Evolutionary conservation across 2,329 filamentous ascomycete species (phyloP), one percentile per base, ranked within the genome.

Genomic region (Ophiostoma pallidulum): DNA sequence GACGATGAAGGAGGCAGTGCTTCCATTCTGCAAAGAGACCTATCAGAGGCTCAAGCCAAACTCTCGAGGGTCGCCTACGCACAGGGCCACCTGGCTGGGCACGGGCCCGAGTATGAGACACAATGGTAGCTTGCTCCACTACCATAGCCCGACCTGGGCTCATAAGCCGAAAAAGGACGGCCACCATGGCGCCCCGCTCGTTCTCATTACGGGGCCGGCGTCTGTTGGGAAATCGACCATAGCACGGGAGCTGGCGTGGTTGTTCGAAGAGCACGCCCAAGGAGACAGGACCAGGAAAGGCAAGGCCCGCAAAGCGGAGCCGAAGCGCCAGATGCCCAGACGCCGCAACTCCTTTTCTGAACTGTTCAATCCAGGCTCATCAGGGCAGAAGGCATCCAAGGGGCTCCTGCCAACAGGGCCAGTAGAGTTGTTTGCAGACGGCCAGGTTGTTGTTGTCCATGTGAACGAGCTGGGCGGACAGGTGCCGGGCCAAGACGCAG

Each of bases 201-300:
- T 53, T 20, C 38, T 53, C 13, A 43, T 54, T 35, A 47, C 32
- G 24, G 53, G 53, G 10, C 28, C 26, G 26, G 31, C 45, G 2
- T 19, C 38, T 9, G 28, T 47, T 6, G 52, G 52, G 8, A 54
- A 54, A 33, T 46, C 49, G 18, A 33, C 48, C 9, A 32, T 54
- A 5, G 52, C 42, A 3, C 32, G 29, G 3, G 28, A 41, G 24
- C 36, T 51, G 37, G 44, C 40, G 16, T n/a, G n/a, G 9, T 12
- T 49, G 13, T 8, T 53, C 4, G 40, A n/a, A 1, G 22, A 35
- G 16, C 20, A 33, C 12, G 13, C 12, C 18, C 12, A 18, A 19
- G 33, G 16, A 18, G n/a, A 36, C 14, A 37, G 7, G 32, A n/a
- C n/a, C 14, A 32, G 10, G 13, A 3, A 3, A 16, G 12, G 22